phyloP scores from a whole-genome alignment of 768 basidiomycete species.

The Dentipellis fragilis region DNA sequence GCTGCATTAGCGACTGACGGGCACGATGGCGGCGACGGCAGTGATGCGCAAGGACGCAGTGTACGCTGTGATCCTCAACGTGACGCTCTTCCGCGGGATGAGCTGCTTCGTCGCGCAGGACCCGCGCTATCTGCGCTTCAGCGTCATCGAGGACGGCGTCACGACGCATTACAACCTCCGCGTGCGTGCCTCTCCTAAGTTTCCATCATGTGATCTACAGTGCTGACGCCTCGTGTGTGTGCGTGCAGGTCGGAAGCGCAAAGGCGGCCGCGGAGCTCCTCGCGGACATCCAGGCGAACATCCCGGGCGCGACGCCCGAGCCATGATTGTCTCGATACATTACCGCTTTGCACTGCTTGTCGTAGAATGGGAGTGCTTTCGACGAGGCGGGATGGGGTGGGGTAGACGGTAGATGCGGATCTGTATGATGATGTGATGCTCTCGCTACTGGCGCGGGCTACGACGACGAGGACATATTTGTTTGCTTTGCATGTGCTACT shows the following conservation, averaged over 20 bases:
- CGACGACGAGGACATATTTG: no score
- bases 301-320: conserved; percentile 1
- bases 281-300: conserved; percentile 7
- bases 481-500: no score
- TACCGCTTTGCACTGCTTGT: no score
- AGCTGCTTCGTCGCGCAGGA: conserved; percentile 62
- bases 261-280: conserved; percentile 10
- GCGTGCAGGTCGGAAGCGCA: conserved; percentile 8
- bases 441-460: no score
- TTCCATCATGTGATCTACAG: neutral
- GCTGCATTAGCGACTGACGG: neutral
- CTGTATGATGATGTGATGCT: no score
- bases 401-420: no score
- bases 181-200: conserved; percentile 31
- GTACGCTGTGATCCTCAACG: conserved; percentile 62
- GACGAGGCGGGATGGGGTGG: no score
- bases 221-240: neutral
- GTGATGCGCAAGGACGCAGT: conserved; percentile 87
- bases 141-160: conserved; percentile 50
- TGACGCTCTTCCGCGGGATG: conserved; percentile 73
- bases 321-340: no score
- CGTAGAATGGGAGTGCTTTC: no score
- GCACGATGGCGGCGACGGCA: conserved; percentile 20
- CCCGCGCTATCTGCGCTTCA: conserved; percentile 70
- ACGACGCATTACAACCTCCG: conserved; percentile 69